Evolutionary conservation across 2,329 filamentous ascomycete species (phyloP), one percentile per base, ranked within the genome.

Genomic region (Verticillium nonalfalfae): DNA sequence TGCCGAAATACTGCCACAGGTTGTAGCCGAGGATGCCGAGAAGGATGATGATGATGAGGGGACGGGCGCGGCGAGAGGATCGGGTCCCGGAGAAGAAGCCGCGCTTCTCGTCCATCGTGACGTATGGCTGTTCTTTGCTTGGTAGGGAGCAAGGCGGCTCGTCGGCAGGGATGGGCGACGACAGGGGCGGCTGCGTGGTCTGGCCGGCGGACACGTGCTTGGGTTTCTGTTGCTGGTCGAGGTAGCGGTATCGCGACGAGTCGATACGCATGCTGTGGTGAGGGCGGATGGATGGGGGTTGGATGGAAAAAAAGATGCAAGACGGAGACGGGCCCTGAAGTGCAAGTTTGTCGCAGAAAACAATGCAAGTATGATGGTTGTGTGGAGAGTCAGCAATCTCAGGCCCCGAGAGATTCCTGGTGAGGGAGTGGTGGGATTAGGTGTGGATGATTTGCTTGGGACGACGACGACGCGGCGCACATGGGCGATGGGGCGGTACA

Each of bases 81-180:
- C 60, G 56, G 2, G 58, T 36, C 18, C 33, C 11, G 18, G 31
- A 54, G 56, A 50, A 50, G 40, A 59, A 57, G 18, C 45, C 56
- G 40, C n/a, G 61, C 59, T 66, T 66, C 63, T 63, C 64, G 40
- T 66, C 64, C 64, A 66, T 66, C 26, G 57, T 54, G 34, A 34
- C 15, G 50, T 18, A 21, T 13, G 6, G 34, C 14, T 21, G 38
- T 45, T 18, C 36, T 13, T 50, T 50, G 18, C n/a, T 50, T 18
- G 45, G 3, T 14, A 45, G 45, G n/a, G 18, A 18, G 39, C n/a
- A 45, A n/a, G 15, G 18, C 7, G n/a, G 18, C 2, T 21, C n/a
- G 45, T 10, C 4, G 18, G 45, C n/a, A 50, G 45, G 45, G 45
- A 50, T 50, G 45, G 45, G n/a, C n/a, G 15, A 21, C 18, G 45